Evolutionary conservation across 139 green algal species (phyloP), one percentile per base, ranked within the genome.

Genomic region (Nannochloris sp.): DNA sequence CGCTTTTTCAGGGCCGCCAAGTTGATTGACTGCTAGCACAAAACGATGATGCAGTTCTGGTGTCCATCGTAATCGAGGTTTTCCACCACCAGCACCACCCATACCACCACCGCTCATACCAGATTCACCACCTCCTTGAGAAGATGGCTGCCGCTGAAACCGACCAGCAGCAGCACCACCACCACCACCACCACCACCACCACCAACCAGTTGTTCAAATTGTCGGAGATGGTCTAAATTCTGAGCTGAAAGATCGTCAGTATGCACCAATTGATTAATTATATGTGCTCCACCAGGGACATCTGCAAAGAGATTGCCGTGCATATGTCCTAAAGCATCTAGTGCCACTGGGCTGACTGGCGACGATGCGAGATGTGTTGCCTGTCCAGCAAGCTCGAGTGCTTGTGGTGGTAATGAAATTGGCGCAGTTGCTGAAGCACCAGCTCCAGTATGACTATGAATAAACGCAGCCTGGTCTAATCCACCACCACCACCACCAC

Each of bases 21-120:
- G 69, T 46, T 77, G 54, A 29, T 82, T 67, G n/a, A 93, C 83
- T 3, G 82, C 77, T 15, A 29, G 33, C 24, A 92, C 72, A 71
- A 93, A 93, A 53, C 80, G 67, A 24, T 68, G 60, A 39, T 93
- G 87, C 46, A 93, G 76, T 55, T 90, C 83, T 19, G 82, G 76
- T 5, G 80, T 89, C 87, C 87, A 93, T 8, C 82, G 76, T 57
- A 93, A 74, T 1, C 85, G 82, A 13, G 66, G 64, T 62, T 83
- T 87, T 37, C 32, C 7, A 34, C 27, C 47, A 37, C 8, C 63
- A 29, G 12, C 31, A 32, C 38, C 25, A 32, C 31, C 24, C 23
- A 33, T 38, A 19, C 13, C 47, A 31, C 47, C 24, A 25, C n/a
- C 33, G 14, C 19, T 25, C 33, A 12, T 12, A 12, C 12, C 37